Percentiles rank a stretch among this genome's conserved stretches.
Conservation (phyloP, 805 yeast species). For the Zygotorulaspora sp. region DNA sequence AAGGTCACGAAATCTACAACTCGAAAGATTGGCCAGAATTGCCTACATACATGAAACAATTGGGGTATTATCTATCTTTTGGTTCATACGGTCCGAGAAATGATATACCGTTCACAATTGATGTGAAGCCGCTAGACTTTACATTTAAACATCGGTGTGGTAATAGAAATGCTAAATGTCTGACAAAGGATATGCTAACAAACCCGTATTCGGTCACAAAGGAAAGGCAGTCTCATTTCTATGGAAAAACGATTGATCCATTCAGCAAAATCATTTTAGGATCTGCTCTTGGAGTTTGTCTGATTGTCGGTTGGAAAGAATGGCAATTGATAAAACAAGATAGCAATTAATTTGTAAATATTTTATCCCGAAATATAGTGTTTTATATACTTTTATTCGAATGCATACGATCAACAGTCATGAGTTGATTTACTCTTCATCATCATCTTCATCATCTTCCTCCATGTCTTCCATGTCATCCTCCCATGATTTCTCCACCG, state of each 20-base stretch:
- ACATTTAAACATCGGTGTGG: constrained; percentile 43
- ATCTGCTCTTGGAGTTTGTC: constrained; percentile 42
- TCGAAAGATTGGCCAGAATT: constrained; percentile 52
- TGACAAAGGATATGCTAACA: constrained; percentile 14
- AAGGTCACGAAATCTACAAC: constrained; percentile 23
- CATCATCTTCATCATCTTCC: constrained; percentile 38
- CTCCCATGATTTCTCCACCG: constrained; percentile 92
- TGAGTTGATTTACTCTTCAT: constrained; percentile 22
- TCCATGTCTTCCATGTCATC: constrained; percentile 54
- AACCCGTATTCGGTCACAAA: constrained; percentile 16
- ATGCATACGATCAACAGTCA: constrained; percentile 3
- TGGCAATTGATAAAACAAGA: constrained; percentile 31
- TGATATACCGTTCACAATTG: constrained; percentile 42
- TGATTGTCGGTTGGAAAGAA: constrained; percentile 55
- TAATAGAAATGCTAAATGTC: constrained; percentile 17
- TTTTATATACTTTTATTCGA: constrained; percentile 6
- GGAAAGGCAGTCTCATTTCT: constrained; percentile 25
- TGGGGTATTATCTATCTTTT: constrained; percentile 58
- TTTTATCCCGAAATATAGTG: constrained; percentile 4
- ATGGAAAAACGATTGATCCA: constrained; percentile 45
- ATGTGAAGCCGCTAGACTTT: constrained; percentile 48
- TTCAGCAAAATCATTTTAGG: constrained; percentile 51
- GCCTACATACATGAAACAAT: constrained; percentile 46
- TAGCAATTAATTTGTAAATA: not conserved
- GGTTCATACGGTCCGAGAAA: constrained; percentile 72